A percentile compares a stretch with the other conserved stretches of the same genome.
Evolutionary conservation across 179 eudicot genomes (phyloP).

Genomic region (Vitellaria paradoxa): DNA sequence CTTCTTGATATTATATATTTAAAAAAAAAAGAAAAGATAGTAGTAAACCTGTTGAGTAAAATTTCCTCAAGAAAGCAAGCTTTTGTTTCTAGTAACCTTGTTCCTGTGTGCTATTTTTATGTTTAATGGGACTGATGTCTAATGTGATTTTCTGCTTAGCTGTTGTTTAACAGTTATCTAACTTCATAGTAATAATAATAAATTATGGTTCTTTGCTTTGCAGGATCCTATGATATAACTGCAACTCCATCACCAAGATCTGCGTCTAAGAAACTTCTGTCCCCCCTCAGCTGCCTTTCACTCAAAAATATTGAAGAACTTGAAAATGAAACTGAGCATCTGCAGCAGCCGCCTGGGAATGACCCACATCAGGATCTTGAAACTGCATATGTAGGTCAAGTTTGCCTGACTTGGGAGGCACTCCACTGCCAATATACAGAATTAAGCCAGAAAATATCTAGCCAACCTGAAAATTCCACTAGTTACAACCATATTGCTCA

Average conservation of each 20-base stretch:
- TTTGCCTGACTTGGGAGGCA: constrained; percentile 96
- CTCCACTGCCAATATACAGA: constrained; percentile 88
- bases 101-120: background rate
- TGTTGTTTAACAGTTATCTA: background rate
- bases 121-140: no score
- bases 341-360: constrained; percentile 51
- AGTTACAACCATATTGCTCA: constrained; percentile 85
- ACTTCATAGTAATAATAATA: background rate
- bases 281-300: constrained; percentile 83
- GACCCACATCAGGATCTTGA: constrained; percentile 73
- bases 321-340: constrained; percentile 70
- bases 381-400: constrained; percentile 81
- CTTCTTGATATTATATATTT: no score
- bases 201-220: constrained; percentile 1
- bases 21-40: no score
- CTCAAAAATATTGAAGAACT: constrained; percentile 62
- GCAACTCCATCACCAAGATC: constrained; percentile 75
- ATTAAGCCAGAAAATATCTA: constrained; percentile 71
- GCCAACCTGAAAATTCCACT: constrained; percentile 61
- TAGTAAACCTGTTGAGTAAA: background rate
- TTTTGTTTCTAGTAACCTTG: background rate
- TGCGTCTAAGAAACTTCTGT: constrained; percentile 67
- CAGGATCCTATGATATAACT: constrained; percentile 52
- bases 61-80: background rate
- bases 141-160: no score